phyloP scores from a whole-genome alignment of 805 yeast species.

The Metschnikowia kunwiensis region DNA sequence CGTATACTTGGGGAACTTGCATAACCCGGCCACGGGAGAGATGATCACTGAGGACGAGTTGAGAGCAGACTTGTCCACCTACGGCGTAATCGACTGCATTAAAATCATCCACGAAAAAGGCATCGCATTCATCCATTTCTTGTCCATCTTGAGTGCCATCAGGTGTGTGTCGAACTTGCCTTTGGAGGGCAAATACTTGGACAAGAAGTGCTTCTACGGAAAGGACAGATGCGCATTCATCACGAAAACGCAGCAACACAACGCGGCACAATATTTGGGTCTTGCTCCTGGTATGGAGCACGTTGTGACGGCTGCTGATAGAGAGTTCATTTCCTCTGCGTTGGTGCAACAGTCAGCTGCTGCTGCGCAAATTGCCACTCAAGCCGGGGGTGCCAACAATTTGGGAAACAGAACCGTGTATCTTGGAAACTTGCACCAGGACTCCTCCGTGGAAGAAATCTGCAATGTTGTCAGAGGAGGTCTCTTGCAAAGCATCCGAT shows the following conservation, averaged over 20 bases:
- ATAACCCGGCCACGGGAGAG: constrained; percentile 50
- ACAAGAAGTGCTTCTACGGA: constrained; percentile 82
- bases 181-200: constrained; percentile 61
- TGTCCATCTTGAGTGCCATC: constrained; percentile 82
- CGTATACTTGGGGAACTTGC: constrained; percentile 81
- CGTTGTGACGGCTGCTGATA: constrained; percentile 65
- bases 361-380: constrained; percentile 94
- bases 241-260: constrained; percentile 92
- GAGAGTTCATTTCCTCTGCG: constrained; percentile 65
- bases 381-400: constrained; percentile 90
- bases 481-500: constrained; percentile 75
- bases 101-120: constrained; percentile 78
- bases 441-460: constrained; percentile 84
- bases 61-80: constrained; percentile 60
- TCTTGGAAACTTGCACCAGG: constrained; percentile 85
- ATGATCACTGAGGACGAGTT: constrained; percentile 61
- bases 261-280: constrained; percentile 93
- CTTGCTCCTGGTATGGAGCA: constrained; percentile 87
- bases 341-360: constrained; percentile 93
- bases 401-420: constrained; percentile 92
- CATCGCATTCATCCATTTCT: constrained; percentile 86
- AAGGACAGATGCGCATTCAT: constrained; percentile 94
- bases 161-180: constrained; percentile 78
- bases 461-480: constrained; percentile 98
- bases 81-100: constrained; percentile 82